phyloP scores from a whole-genome alignment of 768 basidiomycete genomes.

The Pholiota molesta region DNA sequence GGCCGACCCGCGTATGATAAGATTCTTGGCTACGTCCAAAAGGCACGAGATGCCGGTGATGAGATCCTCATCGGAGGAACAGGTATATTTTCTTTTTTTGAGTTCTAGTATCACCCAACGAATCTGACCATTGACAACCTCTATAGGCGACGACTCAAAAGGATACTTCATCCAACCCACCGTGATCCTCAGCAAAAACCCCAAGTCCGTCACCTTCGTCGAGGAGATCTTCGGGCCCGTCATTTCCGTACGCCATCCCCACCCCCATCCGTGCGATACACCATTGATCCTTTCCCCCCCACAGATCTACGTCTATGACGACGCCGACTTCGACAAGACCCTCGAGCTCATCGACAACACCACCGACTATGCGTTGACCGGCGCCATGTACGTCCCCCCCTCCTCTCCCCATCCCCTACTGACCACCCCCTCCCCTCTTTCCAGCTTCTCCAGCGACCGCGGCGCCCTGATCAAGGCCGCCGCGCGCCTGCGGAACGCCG shows the following conservation, averaged over 20 bases:
- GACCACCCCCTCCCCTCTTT: slow-evolving; percentile 14
- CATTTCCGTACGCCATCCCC: slow-evolving; percentile 62
- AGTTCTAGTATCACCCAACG: neutral
- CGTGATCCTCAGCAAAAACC: slow-evolving; percentile 90
- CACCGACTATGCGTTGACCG: slow-evolving; percentile 91
- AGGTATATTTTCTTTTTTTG: slow-evolving; percentile 44
- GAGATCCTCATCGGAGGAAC: slow-evolving; percentile 88
- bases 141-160: slow-evolving; percentile 79
- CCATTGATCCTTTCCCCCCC: no score
- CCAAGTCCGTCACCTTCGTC: slow-evolving; percentile 83
- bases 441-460: slow-evolving; percentile 84
- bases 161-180: slow-evolving; percentile 96
- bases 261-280: neutral
- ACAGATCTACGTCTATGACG: slow-evolving; percentile 87
- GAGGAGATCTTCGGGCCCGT: slow-evolving; percentile 99
- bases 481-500: slow-evolving; percentile 83
- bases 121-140: neutral
- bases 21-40: slow-evolving; percentile 78
- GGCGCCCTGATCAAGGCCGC: slow-evolving; percentile 79
- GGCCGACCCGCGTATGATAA: slow-evolving; percentile 89
- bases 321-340: slow-evolving; percentile 84
- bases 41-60: slow-evolving; percentile 88
- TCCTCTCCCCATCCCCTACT: neutral
- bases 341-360: slow-evolving; percentile 86
- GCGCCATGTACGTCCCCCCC: slow-evolving; percentile 71